Conservation (phyloP, 2,329 filamentous ascomycete species). For the Trichoderma arundinaceum region DNA sequence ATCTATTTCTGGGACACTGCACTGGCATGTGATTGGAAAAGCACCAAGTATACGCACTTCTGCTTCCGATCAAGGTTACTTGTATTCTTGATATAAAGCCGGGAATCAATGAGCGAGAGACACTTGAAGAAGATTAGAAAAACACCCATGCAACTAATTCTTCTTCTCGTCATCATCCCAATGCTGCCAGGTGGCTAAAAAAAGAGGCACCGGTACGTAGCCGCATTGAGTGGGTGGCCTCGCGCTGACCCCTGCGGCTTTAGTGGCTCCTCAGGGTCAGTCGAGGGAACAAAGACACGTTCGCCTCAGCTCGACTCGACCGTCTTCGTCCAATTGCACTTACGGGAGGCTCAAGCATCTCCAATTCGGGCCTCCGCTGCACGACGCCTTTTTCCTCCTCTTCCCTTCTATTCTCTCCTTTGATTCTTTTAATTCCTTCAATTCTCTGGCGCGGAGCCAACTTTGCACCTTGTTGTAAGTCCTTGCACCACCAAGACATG, state of each 20-base stretch:
- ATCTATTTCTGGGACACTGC: background rate
- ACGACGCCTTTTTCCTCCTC: slow-evolving; percentile 22
- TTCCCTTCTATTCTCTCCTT: slow-evolving; percentile 26
- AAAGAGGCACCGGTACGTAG: background rate
- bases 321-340: slow-evolving; percentile 17
- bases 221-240: slow-evolving; percentile 10
- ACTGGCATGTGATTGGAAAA: slow-evolving; percentile 1
- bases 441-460: background rate
- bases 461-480: slow-evolving; percentile 33
- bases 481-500: slow-evolving; percentile 18
- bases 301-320: slow-evolving; percentile 28
- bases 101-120: no score
- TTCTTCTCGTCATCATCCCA: no score
- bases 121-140: no score
- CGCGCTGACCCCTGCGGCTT: slow-evolving; percentile 20
- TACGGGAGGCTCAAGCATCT: slow-evolving; percentile 29
- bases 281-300: slow-evolving; percentile 29
- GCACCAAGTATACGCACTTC: no score
- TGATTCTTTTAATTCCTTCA: background rate
- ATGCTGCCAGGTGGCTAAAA: no score
- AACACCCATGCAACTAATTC: no score
- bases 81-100: no score
- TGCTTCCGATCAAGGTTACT: no score
- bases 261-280: slow-evolving; percentile 21
- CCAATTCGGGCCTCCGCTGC: slow-evolving; percentile 28